Base-by-base conservation (phyloP, 345 rosid species). In the Dipteronia dyeriana region DNA sequence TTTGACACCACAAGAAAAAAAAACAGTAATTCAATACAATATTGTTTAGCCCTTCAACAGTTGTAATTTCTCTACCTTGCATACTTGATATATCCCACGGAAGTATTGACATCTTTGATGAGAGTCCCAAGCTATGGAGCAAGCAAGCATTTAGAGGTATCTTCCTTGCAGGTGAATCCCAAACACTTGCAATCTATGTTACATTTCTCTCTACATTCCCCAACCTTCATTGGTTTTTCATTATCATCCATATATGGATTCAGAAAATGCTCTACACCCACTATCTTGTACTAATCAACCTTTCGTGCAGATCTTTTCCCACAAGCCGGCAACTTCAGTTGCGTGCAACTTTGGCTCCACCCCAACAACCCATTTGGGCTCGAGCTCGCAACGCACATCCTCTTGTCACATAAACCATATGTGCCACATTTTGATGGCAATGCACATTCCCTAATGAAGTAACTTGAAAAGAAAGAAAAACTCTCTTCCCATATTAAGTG, bases 191-290 rank as follows among this genome's bases (percentile, higher is more conserved):
- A 77, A 25, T 85, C 85, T 66, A 57, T 66, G 23, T 39, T 62
- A 22, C 92, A 87, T 79, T 71, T 83, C 1, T 60, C 66, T 29
- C 76, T 78, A 77, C 90, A 85, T 7, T 77, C 70, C 3, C 56
- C 71, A 29, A 73, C 78, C 69, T 75, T 81, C 80, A 60, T 69
- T 4, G 81, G 71, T 20, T 81, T 81, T 20, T 76, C 78, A 29
- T 85, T 86, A 17, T 66, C 62, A 3, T 62, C 59, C 53, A 72
- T 65, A 25, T 80, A 81, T 67, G 76, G 78, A 38, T 26, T 23
- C 72, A 68, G 20, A 70, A 78, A 82, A 62, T 80, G 84, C 19
- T 85, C 84, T 19, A 82, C 81, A 0, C 84, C 82, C 26, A 64
- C 78, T 11, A 85, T 20, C 60, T 85, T 65, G 49, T 70, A 67